phyloP scores from a whole-genome alignment of 1,284 basidiomycete species.

The Puccinia triticina region DNA sequence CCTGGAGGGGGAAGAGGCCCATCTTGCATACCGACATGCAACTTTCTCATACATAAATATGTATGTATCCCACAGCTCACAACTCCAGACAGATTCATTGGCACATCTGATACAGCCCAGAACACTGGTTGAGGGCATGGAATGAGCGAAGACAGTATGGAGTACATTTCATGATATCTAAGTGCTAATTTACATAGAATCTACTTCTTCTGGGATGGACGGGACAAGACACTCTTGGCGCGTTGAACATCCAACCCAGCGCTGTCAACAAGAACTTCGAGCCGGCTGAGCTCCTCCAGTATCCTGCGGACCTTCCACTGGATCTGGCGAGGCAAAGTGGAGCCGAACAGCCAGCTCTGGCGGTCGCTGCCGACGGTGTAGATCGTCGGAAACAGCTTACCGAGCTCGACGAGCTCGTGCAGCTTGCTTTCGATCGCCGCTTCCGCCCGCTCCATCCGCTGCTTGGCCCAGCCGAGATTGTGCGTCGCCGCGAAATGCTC shows the following conservation, averaged over 20 bases:
- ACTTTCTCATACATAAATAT: no score
- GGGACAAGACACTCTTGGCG: not conserved
- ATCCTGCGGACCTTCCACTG: constrained; percentile 23
- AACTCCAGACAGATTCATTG: no score
- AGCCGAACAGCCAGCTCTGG: constrained; percentile 30
- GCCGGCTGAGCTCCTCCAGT: not conserved
- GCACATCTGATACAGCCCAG: no score
- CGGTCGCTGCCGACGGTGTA: constrained; percentile 17
- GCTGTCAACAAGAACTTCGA: not conserved
- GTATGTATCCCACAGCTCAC: no score
- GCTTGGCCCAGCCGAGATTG: constrained; percentile 6
- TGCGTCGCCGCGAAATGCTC: constrained; percentile 27
- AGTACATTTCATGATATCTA: no score
- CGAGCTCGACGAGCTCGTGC: constrained; percentile 15
- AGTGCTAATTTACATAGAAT: not conserved
- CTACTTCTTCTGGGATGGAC: not conserved
- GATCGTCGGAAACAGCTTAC: constrained; percentile 33
- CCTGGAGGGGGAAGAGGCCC: no score
- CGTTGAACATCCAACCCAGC: not conserved
- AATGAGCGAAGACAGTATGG: no score
- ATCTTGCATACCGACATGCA: no score
- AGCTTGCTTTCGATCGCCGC: constrained; percentile 2
- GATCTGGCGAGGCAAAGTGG: constrained; percentile 28
- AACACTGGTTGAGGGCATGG: no score
- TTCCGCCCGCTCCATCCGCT: constrained; percentile 23